Evolutionary conservation across 2,329 filamentous ascomycete species (phyloP), one percentile per base, ranked within the genome.

Genomic region (Xylariaceae sp.): DNA sequence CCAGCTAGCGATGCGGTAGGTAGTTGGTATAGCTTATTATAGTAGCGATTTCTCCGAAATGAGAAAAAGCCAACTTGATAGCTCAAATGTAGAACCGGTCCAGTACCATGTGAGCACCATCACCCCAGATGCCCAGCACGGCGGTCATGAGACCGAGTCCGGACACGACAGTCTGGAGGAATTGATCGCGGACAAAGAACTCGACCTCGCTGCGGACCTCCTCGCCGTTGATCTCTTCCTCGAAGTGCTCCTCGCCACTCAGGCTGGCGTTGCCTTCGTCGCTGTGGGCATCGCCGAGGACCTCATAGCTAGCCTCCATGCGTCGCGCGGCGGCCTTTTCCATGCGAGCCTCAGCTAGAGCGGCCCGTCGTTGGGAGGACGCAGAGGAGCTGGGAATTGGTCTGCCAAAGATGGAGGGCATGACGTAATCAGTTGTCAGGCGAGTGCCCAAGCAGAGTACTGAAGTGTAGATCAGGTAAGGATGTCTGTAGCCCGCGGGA

Each of bases 401-500:
- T 30, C 58, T 48, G 30, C 65, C 61, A 58, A 73, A 70, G 57
- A 78, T 64, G 56, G 71, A 71, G 1, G 79, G 76, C 12, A 78
- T 71, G 41, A 83, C 65, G 29, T 72, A 68, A 53, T 79, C 77
- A 42, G 75, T 76, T 45, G 75, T 76, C 44, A 81, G 74, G 27
- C 79, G 78, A 44, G 88, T 83, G 40, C 88, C 74, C 40, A 79
- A 76, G 43, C 85, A 81, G 54, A 91, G 79, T 30, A 90, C 73
- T 2, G 85, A 84, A 11, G 89, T 90, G 84, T 94, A 96, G 56
- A 96, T 73, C 30, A 96, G 84, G 70, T 96, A 97, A 0, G 92
- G 92, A 70, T 97, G 92, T 68, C 87, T 85, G 63, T 82, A 79
- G 53, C 84, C 80, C 30, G 83, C 79, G 0, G 91, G 88, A 2